A percentile compares a stretch with the other conserved stretches of the same genome.
Evolutionary conservation across 129 eudicot species (phyloP).

Genomic region (Sambucus nigra): DNA sequence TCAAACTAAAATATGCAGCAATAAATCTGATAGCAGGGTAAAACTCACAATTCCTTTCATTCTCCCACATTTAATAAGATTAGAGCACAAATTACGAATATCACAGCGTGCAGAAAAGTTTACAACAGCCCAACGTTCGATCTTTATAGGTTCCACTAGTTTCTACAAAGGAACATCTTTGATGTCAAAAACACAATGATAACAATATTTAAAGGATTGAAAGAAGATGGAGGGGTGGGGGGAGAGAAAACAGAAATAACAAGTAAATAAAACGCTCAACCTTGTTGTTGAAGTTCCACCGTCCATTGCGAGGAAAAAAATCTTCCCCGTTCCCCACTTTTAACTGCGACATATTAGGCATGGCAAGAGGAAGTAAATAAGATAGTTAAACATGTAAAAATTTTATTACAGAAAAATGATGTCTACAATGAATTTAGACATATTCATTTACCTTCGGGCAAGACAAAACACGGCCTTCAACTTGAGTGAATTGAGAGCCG

Average conservation of each 20-base stretch:
- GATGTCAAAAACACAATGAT: not conserved
- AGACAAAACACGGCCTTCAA: constrained; percentile 70
- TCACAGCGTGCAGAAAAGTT: constrained; percentile 60
- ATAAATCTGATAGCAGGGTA: too few species aligned
- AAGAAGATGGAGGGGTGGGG: too few species aligned
- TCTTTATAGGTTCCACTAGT: constrained; percentile 33
- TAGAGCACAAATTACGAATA: constrained; percentile 20
- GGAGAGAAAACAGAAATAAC: too few species aligned
- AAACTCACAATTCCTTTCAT: constrained; percentile 46
- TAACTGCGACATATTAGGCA: constrained; percentile 32
- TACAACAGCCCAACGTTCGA: constrained; percentile 43
- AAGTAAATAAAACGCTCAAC: constrained; percentile 23
- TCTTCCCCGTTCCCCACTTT: constrained; percentile 72
- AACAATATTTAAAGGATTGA: constrained; percentile 49
- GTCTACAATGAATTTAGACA: not conserved
- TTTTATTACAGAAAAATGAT: not conserved
- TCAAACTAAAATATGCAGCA: not conserved
- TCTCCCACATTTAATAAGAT: constrained; percentile 34
- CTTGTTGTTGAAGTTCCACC: constrained; percentile 78
- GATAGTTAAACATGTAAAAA: not conserved
- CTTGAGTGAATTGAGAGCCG: constrained; percentile 39
- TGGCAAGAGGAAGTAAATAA: too few species aligned
- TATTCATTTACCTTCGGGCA: constrained; percentile 59
- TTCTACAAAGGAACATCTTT: constrained; percentile 23
- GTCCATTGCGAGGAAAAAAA: constrained; percentile 47